Conservation (phyloP, 768 basidiomycete species). For the Phanerochaete carnosa region DNA sequence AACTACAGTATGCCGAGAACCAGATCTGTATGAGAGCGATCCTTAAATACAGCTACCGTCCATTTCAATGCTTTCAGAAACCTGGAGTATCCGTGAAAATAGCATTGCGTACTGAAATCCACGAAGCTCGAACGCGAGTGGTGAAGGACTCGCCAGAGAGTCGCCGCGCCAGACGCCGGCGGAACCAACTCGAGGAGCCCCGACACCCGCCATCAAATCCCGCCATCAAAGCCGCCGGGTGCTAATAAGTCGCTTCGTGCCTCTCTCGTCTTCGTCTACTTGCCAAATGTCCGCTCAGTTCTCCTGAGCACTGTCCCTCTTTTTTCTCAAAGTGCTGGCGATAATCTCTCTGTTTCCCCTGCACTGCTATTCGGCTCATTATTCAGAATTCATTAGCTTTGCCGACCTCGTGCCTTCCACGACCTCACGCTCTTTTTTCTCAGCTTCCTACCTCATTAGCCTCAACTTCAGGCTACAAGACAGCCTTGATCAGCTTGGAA, state of each 20-base stretch:
- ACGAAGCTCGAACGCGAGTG: too few species aligned
- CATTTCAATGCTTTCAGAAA: too few species aligned
- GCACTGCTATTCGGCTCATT: background rate
- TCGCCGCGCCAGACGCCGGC: too few species aligned
- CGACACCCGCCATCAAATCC: too few species aligned
- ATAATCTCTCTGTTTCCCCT: background rate
- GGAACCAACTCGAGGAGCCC: too few species aligned
- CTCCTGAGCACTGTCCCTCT: background rate
- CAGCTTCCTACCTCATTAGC: background rate
- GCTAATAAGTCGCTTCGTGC: background rate
- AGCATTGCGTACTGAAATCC: too few species aligned
- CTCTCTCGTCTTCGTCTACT: background rate
- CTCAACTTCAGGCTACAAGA: background rate
- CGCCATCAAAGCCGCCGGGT: too few species aligned
- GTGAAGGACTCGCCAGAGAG: too few species aligned
- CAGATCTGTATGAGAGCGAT: too few species aligned
- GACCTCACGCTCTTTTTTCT: slow-evolving; percentile 3
- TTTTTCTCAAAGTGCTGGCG: background rate
- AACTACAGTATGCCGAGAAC: too few species aligned
- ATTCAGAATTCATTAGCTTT: background rate
- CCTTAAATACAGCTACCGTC: too few species aligned
- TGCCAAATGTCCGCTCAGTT: background rate
- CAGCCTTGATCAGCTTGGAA: background rate
- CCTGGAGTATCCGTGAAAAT: too few species aligned
- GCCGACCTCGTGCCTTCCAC: slow-evolving; percentile 4